Base-by-base conservation (phyloP, 176 grass and related monocot genomes). In the Chloris gayana region DNA sequence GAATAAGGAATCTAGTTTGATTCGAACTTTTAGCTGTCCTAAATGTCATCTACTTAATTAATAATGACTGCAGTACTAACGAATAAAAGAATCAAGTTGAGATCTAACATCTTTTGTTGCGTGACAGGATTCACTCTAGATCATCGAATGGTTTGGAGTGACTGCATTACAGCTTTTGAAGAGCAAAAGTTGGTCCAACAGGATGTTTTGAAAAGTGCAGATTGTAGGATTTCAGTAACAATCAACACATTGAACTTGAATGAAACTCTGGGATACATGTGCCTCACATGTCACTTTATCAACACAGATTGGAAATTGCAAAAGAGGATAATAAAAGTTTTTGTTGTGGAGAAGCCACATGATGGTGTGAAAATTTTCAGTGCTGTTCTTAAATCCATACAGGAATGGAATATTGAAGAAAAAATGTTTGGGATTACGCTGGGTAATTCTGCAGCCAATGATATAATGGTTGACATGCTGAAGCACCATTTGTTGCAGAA, bases 221-320 rank as follows among this genome's bases (percentile, higher is more conserved):
- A 53, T 73, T 73, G 19, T 35, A 54, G 32, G 31, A 14, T 73
- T 73, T 73, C 71, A 34, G 6, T 73, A 12, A 35, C 47, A 12
- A 21, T 22, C 22, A 49, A 73, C 11, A 54, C 12, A n/a, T 68
- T 37, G 34, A n/a, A 8, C 34, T 24, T 25, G 18, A 35, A 35
- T 56, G 47, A 56, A 35, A 73, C 49, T 14, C 54, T 24, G 49
- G 71, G 71, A 54, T 35, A 56, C 21, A 73, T 73, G 71, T 73
- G 71, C 33, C 5, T 73, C 29, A 56, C 30, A n/a, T 73, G 46
- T 49, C 71, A 73, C 71, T 71, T 71, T 19, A 71, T 71, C 69
- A 30, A 14, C 19, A 22, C 30, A 34, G 71, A 54, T 56, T 73
- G 70, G 29, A 53, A 73, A 53, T 6, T 54, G 46, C 27, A 73